Evolutionary conservation across 1,284 basidiomycete genomes (phyloP), one percentile per base, ranked within the genome.

Genomic region (Moesziomyces sp.): DNA sequence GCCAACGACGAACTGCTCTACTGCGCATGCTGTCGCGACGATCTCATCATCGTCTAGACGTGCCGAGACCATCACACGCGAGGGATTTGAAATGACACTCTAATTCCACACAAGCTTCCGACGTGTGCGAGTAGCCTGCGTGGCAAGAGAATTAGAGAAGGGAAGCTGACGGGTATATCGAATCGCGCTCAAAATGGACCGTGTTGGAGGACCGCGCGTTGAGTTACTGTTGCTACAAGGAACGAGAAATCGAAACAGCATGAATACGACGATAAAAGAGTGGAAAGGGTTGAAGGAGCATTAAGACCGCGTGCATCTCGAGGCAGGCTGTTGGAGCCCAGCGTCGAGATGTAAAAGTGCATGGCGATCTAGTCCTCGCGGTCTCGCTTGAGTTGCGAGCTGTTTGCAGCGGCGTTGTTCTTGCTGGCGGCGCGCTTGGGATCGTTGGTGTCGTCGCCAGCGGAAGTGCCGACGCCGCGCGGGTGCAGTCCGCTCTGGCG

Each of bases 401-500:
- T 26, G 46, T n/a, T 42, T 28, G 56, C 30, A 34, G 59, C 54
- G 44, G 26, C 46, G 28, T 58, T 58, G 45, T 23, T 46, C 42
- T 51, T 56, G 38, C 57, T 58, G 13, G 47, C 42, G 1, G 52
- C 45, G 19, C 42, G 53, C 21, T 55, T 61, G 9, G 21, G 46
- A 14, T 56, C 63, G 13, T 38, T 19, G 10, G 14, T 40, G 23
- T 52, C 50, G 4, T 55, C 52, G 10, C n/a, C 40, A 13, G 34
- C 38, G 7, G n/a, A 35, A n/a, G 77, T 79, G 8, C 77, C 77
- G 3, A 79, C 77, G 28, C 77, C 77, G 13, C 77, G 55, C 11
- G 77, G 72, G 50, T 63, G 62, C 38, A 79, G 38, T 5, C 77
- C 77, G 38, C 68, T 73, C 57, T 79, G 72, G n/a, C 77, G 55